Evolutionary conservation across 1,284 basidiomycete genomes (phyloP).

Genomic region (Paramarasmius palmivorus): DNA sequence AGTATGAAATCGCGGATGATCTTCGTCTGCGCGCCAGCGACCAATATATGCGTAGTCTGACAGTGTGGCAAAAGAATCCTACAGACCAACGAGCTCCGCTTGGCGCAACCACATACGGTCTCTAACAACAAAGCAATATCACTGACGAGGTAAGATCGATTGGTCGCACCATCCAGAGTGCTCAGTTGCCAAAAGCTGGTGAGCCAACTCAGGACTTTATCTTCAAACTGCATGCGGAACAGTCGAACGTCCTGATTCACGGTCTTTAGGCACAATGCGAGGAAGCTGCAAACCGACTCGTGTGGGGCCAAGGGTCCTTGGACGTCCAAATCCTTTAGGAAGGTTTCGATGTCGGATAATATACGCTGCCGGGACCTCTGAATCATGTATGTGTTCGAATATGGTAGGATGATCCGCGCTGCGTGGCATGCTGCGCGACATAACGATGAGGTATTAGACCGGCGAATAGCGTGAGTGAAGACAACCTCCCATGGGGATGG

Average conservation of each 20-base stretch:
- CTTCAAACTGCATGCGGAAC: slow-evolving; percentile 79
- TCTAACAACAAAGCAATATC: slow-evolving; percentile 70
- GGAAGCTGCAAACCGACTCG: slow-evolving; percentile 85
- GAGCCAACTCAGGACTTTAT: slow-evolving; percentile 84
- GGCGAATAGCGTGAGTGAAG: slow-evolving; percentile 83
- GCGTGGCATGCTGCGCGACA: slow-evolving; percentile 83
- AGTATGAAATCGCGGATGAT: slow-evolving; percentile 74
- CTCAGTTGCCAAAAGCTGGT: slow-evolving; percentile 71
- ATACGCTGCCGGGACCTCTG: slow-evolving; percentile 44
- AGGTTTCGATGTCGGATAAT: slow-evolving; percentile 69
- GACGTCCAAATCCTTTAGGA: slow-evolving; percentile 80
- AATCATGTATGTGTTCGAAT: slow-evolving; percentile 25
- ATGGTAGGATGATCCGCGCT: slow-evolving; percentile 56
- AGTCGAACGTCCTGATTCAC: slow-evolving; percentile 79
- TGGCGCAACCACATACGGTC: slow-evolving; percentile 57
- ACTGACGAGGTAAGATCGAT: slow-evolving; percentile 51
- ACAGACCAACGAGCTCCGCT: slow-evolving; percentile 44
- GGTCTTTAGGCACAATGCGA: slow-evolving; percentile 64
- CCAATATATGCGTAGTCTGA: slow-evolving; percentile 57
- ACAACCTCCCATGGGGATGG: slow-evolving; percentile 66
- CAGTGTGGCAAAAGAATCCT: slow-evolving; percentile 64
- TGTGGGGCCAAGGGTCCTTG: slow-evolving; percentile 84
- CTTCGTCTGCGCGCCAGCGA: slow-evolving; percentile 56
- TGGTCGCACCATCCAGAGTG: slow-evolving; percentile 38
- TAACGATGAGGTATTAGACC: slow-evolving; percentile 61